A percentile compares a stretch with the other conserved stretches of the same genome.
Evolutionary conservation across 164 flowering plant species (phyloP).

Genomic region (Macadamia tetraphylla): DNA sequence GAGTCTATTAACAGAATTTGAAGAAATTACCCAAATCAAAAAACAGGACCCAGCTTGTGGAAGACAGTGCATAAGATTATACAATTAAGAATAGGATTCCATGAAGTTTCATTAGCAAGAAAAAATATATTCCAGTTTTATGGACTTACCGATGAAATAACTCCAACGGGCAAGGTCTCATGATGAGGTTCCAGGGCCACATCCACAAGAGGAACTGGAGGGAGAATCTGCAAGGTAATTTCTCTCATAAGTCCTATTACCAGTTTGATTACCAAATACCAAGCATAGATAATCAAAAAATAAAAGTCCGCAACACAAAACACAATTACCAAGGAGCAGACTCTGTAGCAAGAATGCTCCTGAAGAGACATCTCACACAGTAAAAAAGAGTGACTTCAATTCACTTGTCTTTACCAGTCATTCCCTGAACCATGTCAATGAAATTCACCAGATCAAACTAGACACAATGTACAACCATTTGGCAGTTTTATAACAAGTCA

Average conservation of each 20-base stretch:
- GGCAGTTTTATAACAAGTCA: no score
- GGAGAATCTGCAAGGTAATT: conserved; percentile 52
- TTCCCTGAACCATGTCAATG: no score
- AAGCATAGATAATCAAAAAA: neutral
- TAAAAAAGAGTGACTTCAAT: no score
- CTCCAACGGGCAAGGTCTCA: conserved; percentile 68
- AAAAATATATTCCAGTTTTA: neutral
- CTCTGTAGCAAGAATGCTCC: no score
- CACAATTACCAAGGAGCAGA: no score
- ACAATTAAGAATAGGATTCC: neutral
- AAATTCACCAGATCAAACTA: no score
- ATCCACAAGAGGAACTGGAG: conserved; percentile 68
- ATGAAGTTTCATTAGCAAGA: neutral
- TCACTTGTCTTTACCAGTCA: no score
- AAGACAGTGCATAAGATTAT: neutral
- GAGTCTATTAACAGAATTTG: neutral
- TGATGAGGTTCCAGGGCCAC: conserved; percentile 61
- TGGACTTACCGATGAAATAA: conserved; percentile 64
- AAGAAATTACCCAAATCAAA: neutral
- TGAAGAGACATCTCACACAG: no score
- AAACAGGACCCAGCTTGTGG: neutral
- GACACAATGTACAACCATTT: no score
- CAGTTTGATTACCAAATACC: neutral
- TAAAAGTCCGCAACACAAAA: no score
- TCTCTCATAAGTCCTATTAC: neutral